These are phyloP conservation scores for Candida sakaeoensis DNA, from an alignment of 805 yeast genomes.

Conservation along the genomic window DNA sequence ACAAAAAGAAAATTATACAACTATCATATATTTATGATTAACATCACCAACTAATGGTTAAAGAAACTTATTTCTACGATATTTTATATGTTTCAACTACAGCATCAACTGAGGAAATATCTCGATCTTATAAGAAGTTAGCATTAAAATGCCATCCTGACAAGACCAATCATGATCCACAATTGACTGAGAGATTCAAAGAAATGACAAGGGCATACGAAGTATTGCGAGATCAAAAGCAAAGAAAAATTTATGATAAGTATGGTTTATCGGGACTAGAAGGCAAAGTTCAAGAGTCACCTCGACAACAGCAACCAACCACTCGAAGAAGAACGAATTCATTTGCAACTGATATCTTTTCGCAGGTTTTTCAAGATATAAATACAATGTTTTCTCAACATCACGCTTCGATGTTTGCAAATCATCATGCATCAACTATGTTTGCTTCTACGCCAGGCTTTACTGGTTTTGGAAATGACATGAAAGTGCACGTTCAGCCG, in stretches of 20 bases:
- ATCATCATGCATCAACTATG: background rate
- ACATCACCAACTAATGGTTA: constrained; percentile 11
- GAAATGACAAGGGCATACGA: constrained; percentile 67
- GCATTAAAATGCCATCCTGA: constrained; percentile 65
- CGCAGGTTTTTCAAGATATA: constrained; percentile 35
- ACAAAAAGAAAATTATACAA: too few species aligned
- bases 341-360: constrained; percentile 27
- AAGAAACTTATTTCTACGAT: constrained; percentile 28
- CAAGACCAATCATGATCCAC: constrained; percentile 48
- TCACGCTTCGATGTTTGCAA: constrained; percentile 2
- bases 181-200: constrained; percentile 53
- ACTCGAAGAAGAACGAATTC: constrained; percentile 5
- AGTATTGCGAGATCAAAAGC: constrained; percentile 45
- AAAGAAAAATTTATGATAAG: constrained; percentile 48
- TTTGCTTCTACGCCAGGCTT: background rate
- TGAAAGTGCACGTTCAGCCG: constrained; percentile 20
- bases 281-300: constrained; percentile 16
- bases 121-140: constrained; percentile 30
- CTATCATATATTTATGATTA: background rate
- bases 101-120: constrained; percentile 36
- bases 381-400: constrained; percentile 20
- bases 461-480: constrained; percentile 5
- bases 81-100: constrained; percentile 26
- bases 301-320: constrained; percentile 7
- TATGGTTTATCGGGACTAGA: constrained; percentile 47